A percentile compares a stretch with the other conserved stretches of the same genome.
phyloP scores from a whole-genome alignment of 805 yeast species.

The Candida suzukii region DNA sequence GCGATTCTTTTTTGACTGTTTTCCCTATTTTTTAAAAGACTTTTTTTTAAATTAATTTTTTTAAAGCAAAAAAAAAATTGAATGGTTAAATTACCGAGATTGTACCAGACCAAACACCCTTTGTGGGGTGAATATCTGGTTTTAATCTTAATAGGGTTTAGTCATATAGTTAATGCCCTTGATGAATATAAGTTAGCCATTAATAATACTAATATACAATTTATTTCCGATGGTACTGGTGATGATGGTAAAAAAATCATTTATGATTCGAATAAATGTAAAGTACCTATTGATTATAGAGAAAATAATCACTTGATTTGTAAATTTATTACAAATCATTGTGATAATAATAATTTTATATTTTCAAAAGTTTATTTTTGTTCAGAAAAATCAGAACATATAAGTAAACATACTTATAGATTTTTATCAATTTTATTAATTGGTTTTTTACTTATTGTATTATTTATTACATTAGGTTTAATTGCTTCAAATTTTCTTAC shows the following conservation, averaged over 20 bases:
- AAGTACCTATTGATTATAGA: neutral
- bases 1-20: too few relatives aligned
- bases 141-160: too few relatives aligned
- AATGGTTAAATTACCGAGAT: too few relatives aligned
- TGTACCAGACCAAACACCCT: too few relatives aligned
- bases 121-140: too few relatives aligned
- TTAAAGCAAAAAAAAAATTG: too few relatives aligned
- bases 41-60: too few relatives aligned
- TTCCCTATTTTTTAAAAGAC: too few relatives aligned
- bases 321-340: constrained; percentile 11
- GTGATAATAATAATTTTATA: constrained; percentile 11
- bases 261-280: neutral
- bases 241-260: neutral
- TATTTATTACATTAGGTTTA: constrained; percentile 62
- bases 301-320: constrained; percentile 11
- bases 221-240: neutral
- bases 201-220: too few relatives aligned
- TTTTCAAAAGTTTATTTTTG: constrained; percentile 22
- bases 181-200: too few relatives aligned
- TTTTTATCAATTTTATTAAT: constrained; percentile 4
- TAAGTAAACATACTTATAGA: neutral
- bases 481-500: constrained; percentile 80
- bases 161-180: too few relatives aligned
- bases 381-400: neutral
- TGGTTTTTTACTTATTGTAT: constrained; percentile 20